Base-by-base conservation (phyloP, 2,329 filamentous ascomycete species). In the Myriosclerotinia duriaeana region DNA sequence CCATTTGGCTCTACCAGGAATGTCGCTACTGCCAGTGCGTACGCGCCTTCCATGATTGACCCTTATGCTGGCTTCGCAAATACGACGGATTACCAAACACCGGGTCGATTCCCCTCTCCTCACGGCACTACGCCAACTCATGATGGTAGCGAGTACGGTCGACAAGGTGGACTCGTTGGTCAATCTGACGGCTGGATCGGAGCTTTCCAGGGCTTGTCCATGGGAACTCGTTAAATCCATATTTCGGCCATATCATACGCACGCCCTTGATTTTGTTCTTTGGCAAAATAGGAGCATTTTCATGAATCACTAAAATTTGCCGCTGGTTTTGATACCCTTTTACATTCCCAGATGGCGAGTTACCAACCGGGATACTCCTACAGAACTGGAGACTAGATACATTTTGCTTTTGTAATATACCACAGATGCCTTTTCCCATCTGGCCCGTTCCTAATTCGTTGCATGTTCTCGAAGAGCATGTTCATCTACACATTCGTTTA, bases 141-240 rank as follows among this genome's bases (percentile, higher is more conserved):
- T 54, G 80, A 80, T 65, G 70, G 74, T 22, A 75, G 71, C 22
- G 80, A 82, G 12, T 75, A 78, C 84, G 66, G 75, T 77, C 61
- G 76, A 77, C 40, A 82, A 82, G 73, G 80, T 72, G 67, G 73
- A 71, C 61, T 78, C 76, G 67, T 76, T 71, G 56, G 72, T 71
- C 34, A 78, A 73, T 73, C 72, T 20, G 77, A 82, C 58, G 87
- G 90, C 60, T 91, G 89, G 88, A 78, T 83, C 36, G 79, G 66
- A 40, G 80, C 64, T 7, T 91, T 92, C 76, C 89, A 92, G 76
- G 85, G 89, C 12, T 79, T 93, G 22, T 93, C 90, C 2, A 83
- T 93, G 69, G 90, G 90, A 74, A 72, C 69, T 62, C 75, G 74
- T 44, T 77, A 73, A 65, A 56, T 20, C n/a, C 8, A 22, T 12